Base-by-base conservation (phyloP, 1,284 basidiomycete genomes). In the Grifola frondosa region DNA sequence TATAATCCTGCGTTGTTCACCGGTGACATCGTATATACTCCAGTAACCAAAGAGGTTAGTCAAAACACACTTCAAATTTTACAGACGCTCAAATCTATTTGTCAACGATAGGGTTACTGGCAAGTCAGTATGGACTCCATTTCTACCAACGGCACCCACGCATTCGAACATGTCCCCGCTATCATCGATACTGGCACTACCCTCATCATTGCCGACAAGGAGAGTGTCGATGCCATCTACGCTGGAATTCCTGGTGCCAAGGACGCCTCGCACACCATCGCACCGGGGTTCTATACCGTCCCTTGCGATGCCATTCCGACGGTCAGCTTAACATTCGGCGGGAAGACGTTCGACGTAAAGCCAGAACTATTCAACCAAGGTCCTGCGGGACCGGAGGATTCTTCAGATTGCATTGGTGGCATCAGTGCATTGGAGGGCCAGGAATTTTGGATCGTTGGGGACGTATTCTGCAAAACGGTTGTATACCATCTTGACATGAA, bases 161-260 rank as follows among this genome's bases (percentile, higher is more conserved):
- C 43, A 11, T 22, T 49, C n/a, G 22, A 28, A 4, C 38, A 39
- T 29, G 30, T 44, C 32, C 43, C 57, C 30, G 48, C 65, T n/a
- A 65, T 68, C 53, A 58, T 70, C 42, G 70, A 71, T 50, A 67
- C 63, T 11, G 66, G 70, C 42, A 70, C 71, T 16, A 75, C 75
- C 35, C 54, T 74, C 33, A 70, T 77, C 59, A 60, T 72, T 11
- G 77, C 76, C 30, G 70, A 71, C 24, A 64, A 69, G 9, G 50
- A 61, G 28, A 61, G 66, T 20, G 68, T 78, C 6, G 60, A 55
- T 30, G 35, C 56, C 15, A 58, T 78, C 51, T 75, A 73, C 60
- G 55, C 50, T 9, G 22, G 50, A 12, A 65, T 77, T 28, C 59
- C 60, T 6, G 70, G 71, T 37, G 49, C 71, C 7, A 16, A 44